Conservation (phyloP, 257 asterid species). For the Osmanthus fragrans region DNA sequence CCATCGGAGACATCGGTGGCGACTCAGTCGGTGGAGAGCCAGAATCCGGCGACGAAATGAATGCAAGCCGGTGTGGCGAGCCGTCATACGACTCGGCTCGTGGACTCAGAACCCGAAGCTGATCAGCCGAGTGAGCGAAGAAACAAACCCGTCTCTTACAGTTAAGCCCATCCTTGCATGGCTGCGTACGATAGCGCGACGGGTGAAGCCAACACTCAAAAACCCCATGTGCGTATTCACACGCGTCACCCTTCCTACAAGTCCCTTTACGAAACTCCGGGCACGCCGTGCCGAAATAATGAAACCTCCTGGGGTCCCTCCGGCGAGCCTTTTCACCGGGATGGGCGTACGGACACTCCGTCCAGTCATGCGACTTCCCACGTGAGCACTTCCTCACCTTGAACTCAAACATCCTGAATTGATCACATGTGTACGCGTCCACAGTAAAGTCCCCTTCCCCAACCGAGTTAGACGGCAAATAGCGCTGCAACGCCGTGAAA, state of each 20-base stretch:
- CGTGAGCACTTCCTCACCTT: constrained; percentile 29
- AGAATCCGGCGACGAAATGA: constrained; percentile 34
- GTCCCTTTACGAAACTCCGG: constrained; percentile 27
- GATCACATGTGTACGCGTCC: constrained; percentile 25
- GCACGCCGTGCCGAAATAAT: constrained; percentile 26
- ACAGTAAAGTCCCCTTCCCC: constrained; percentile 7
- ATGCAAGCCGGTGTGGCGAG: constrained; percentile 3
- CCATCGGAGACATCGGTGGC: constrained; percentile 56
- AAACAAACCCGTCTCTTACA: constrained; percentile 30
- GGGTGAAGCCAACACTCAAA: constrained; percentile 32
- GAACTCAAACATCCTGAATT: constrained; percentile 29
- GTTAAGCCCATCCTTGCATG: constrained; percentile 28
- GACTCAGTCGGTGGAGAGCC: constrained; percentile 50
- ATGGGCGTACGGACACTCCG: constrained; percentile 29
- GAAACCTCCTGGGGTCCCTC: constrained; percentile 26
- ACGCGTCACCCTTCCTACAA: constrained; percentile 21
- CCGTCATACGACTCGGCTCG: constrained; percentile 17
- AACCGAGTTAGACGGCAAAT: constrained; percentile 34
- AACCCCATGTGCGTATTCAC: constrained; percentile 30
- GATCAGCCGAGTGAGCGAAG: constrained; percentile 31
- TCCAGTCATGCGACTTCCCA: constrained; percentile 31
- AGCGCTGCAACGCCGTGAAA: constrained; percentile 32
- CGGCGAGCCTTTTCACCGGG: constrained; percentile 31
- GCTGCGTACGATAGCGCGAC: constrained; percentile 28
- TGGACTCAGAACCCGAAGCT: constrained; percentile 26